phyloP scores from a whole-genome alignment of 2,329 filamentous ascomycete genomes.

The Colletotrichum simmondsii region DNA sequence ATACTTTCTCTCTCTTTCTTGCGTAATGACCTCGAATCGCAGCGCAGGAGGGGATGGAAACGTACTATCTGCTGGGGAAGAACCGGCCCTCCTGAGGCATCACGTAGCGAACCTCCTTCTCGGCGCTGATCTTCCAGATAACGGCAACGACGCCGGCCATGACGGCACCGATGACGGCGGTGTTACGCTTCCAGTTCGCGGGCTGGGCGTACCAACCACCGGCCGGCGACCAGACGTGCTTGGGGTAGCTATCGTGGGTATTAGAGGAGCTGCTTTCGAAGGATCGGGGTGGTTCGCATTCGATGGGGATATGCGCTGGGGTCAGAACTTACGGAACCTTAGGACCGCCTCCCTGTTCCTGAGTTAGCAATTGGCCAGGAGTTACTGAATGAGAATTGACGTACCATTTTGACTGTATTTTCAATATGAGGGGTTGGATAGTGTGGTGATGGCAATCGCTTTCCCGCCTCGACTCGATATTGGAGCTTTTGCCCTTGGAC shows the following conservation, averaged over 20 bases:
- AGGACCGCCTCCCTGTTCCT: conserved; percentile 78
- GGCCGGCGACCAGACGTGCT: conserved; percentile 98
- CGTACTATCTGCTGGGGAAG: conserved; percentile 87
- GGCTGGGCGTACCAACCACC: conserved; percentile 98
- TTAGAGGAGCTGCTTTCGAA: conserved; percentile 36
- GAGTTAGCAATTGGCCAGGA: conserved; percentile 50
- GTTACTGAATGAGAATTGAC: conserved; percentile 33
- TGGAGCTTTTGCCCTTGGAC: conserved; percentile 28
- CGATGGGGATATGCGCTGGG: conserved; percentile 23
- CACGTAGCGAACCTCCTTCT: conserved; percentile 76
- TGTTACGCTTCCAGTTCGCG: conserved; percentile 95
- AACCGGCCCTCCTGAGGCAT: conserved; percentile 83
- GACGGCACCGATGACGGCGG: conserved; percentile 76
- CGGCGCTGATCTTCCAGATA: conserved; percentile 78
- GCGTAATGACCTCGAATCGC: too few species aligned
- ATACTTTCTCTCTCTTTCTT: background rate
- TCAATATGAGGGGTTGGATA: conserved; percentile 44
- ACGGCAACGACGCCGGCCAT: conserved; percentile 75
- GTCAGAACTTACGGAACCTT: conserved; percentile 63
- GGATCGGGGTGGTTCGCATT: conserved; percentile 8
- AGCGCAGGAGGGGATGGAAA: too few species aligned
- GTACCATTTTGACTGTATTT: conserved; percentile 66
- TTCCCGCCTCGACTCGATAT: conserved; percentile 31
- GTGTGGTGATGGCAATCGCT: conserved; percentile 36
- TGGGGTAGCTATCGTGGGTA: conserved; percentile 79